Evolutionary conservation across 495 filamentous ascomycete species (phyloP).

Genomic region (Penicillium cinerascens): DNA sequence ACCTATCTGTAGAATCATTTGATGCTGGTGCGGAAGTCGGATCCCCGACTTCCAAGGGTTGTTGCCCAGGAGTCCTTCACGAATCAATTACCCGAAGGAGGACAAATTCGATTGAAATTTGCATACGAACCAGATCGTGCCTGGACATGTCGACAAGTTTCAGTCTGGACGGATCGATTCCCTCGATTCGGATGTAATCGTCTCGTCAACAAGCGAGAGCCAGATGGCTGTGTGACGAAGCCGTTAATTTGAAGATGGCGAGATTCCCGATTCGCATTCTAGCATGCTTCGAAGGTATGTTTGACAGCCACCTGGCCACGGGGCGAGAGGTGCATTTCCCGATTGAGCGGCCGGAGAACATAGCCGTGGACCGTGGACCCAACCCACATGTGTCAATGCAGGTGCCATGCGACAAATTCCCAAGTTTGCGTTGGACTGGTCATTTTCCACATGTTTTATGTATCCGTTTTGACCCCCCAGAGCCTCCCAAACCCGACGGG

Average conservation of each 20-base stretch:
- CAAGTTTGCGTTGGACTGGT: neutral
- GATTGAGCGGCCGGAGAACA: neutral
- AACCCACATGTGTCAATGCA: neutral
- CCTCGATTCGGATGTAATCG: neutral
- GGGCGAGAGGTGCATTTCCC: too few species aligned
- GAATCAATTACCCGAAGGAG: neutral
- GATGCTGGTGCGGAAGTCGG: neutral
- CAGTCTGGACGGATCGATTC: neutral
- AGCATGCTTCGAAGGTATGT: neutral
- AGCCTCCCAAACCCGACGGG: neutral
- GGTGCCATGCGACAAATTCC: neutral
- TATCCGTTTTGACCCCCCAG: neutral
- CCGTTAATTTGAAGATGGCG: neutral
- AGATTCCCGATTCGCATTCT: neutral
- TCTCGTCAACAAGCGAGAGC: neutral
- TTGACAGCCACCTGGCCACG: neutral
- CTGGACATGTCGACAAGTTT: neutral
- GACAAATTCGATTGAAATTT: neutral
- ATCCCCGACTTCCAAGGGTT: neutral
- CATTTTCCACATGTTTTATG: neutral
- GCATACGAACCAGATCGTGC: neutral
- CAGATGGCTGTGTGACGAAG: neutral
- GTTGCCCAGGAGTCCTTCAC: neutral
- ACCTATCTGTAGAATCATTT: too few species aligned
- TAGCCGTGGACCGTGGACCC: neutral